Evolutionary conservation across 2,329 filamentous ascomycete species (phyloP).

Genomic region (Fusarium ambrosium): DNA sequence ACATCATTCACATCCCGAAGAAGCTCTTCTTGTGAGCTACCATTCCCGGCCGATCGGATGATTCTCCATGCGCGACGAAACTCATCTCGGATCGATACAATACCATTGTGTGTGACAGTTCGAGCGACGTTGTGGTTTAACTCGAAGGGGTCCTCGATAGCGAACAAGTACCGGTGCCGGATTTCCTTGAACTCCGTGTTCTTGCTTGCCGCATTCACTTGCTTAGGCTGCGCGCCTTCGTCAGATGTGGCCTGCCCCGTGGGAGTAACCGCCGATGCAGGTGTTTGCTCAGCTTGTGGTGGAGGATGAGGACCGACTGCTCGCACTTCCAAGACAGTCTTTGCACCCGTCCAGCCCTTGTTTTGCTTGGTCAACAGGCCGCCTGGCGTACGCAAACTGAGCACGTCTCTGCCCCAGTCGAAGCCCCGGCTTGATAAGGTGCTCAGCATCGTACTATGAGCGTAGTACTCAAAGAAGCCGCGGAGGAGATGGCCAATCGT

Average conservation of each 20-base stretch:
- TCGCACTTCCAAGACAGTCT: conserved; percentile 72
- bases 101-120: conserved; percentile 86
- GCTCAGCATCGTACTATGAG: conserved; percentile 69
- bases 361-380: conserved; percentile 80
- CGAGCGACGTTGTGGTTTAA: conserved; percentile 88
- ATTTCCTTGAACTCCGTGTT: conserved; percentile 73
- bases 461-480: conserved; percentile 92
- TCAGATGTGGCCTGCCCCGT: conserved; percentile 12
- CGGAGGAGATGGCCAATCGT: conserved; percentile 78
- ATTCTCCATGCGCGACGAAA: conserved; percentile 85
- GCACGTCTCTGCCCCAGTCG: conserved; percentile 83
- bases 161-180: conserved; percentile 84
- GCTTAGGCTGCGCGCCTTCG: conserved; percentile 21
- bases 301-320: conserved; percentile 43
- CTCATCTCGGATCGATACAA: conserved; percentile 86
- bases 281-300: conserved; percentile 35
- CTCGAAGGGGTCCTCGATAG: conserved; percentile 94
- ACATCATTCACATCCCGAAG: conserved; percentile 62
- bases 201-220: conserved; percentile 45
- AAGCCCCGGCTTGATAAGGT: conserved; percentile 71
- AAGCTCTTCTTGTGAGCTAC: conserved; percentile 61
- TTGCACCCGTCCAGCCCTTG: conserved; percentile 90
- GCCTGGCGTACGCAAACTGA: conserved; percentile 80
- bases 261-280: neutral
- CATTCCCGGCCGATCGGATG: conserved; percentile 67